Percentiles rank a stretch among this genome's conserved stretches.
Conservation (phyloP, 2,329 filamentous ascomycete genomes). For the Bipolaris victoriae region DNA sequence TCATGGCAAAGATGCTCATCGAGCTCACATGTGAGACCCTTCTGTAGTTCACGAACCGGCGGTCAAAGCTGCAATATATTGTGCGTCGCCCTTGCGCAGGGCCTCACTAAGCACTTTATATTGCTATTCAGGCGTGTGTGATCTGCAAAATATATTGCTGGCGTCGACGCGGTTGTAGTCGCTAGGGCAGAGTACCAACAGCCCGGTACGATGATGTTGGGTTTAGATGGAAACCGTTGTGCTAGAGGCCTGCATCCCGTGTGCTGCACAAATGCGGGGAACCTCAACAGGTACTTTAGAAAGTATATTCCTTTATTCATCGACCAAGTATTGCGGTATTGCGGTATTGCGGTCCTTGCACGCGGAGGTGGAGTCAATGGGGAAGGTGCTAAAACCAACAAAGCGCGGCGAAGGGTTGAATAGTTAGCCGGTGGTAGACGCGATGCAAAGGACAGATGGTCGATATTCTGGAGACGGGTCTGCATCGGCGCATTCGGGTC, state of each 20-base stretch:
- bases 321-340: not conserved
- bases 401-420: conserved; percentile 10
- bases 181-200: conserved; percentile 25
- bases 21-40: conserved; percentile 4
- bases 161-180: conserved; percentile 16
- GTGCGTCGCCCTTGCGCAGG: conserved; percentile 22
- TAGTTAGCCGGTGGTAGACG: conserved; percentile 1
- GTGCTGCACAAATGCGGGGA: conserved; percentile 15
- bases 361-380: conserved; percentile 5
- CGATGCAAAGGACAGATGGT: conserved; percentile 6
- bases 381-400: not conserved
- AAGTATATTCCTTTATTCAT: conserved; percentile 4
- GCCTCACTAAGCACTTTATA: conserved; percentile 9
- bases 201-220: conserved; percentile 27
- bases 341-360: conserved; percentile 6
- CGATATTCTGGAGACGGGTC: not conserved
- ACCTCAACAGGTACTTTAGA: conserved; percentile 17
- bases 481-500: not conserved
- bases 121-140: conserved; percentile 18
- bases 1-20: conserved; percentile 1
- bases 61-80: conserved; percentile 19
- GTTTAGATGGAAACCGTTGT: conserved; percentile 28
- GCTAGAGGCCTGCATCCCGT: conserved; percentile 22
- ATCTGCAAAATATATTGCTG: conserved; percentile 30
- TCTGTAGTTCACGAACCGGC: conserved; percentile 16